Percentiles rank a stretch among this genome's conserved stretches.
Conservation (phyloP, 2,329 filamentous ascomycete genomes). For the Magnaporthiopsis rhizophila region DNA sequence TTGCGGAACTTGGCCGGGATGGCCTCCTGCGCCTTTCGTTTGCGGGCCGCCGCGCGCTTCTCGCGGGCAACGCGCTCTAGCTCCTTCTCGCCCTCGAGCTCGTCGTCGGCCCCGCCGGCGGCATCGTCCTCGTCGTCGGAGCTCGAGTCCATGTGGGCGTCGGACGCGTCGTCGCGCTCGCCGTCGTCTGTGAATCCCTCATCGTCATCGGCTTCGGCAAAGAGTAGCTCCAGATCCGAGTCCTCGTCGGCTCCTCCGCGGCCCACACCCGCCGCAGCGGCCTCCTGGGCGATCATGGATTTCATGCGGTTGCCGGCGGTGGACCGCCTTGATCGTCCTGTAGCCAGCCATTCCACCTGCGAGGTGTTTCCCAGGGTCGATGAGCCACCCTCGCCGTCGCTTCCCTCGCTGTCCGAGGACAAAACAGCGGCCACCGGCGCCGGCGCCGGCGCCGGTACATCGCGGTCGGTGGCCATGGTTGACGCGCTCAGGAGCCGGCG, state of each 20-base stretch:
- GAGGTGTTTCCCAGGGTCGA: slow-evolving; percentile 15
- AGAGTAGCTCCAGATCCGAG: slow-evolving; percentile 64
- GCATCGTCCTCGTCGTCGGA: slow-evolving; percentile 76
- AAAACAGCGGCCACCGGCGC: slow-evolving; percentile 26
- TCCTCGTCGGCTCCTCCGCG: slow-evolving; percentile 26
- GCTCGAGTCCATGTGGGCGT: slow-evolving; percentile 80
- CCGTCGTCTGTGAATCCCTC: slow-evolving; percentile 65
- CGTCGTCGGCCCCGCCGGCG: slow-evolving; percentile 44
- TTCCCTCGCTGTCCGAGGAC: slow-evolving; percentile 28
- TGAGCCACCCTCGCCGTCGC: slow-evolving; percentile 17
- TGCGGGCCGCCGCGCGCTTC: slow-evolving; percentile 59
- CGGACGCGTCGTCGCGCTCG: slow-evolving; percentile 56
- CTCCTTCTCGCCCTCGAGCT: slow-evolving; percentile 81
- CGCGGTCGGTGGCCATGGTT: slow-evolving; percentile 6
- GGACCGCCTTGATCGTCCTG: slow-evolving; percentile 64
- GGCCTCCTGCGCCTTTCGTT: slow-evolving; percentile 72
- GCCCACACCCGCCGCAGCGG: slow-evolving; percentile 31
- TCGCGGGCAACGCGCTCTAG: slow-evolving; percentile 68
- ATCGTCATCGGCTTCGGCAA: slow-evolving; percentile 64
- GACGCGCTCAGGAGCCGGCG: background rate
- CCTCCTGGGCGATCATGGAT: slow-evolving; percentile 66
- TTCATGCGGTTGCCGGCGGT: slow-evolving; percentile 83
- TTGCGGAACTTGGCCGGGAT: slow-evolving; percentile 65
- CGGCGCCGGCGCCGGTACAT: slow-evolving; percentile 13
- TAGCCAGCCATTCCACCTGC: slow-evolving; percentile 61